Evolutionary conservation across 495 filamentous ascomycete species (phyloP), one percentile per base, ranked within the genome.

Genomic region (Annulohypoxylon stygium): DNA sequence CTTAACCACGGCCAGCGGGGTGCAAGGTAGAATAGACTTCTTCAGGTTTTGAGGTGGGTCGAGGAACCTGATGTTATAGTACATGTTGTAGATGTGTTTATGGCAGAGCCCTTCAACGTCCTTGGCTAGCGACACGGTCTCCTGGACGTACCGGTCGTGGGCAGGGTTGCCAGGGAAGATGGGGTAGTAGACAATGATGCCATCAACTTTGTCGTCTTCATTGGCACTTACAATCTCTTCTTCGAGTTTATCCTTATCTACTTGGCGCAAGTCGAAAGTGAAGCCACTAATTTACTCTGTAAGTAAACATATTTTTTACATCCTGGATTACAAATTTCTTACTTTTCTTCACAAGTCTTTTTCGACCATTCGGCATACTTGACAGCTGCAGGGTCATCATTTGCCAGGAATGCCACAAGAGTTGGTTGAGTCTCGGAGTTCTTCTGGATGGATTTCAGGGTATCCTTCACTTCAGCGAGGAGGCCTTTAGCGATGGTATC

Each of bases 351-450:
- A 79, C 93, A 97, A 2, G 96, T 98, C 86, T 97, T 97, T 78
- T 91, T 90, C n/a, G 94, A 97, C 94, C 93, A 97, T 76, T 97
- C 92, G 65, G 96, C 96, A 79, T 99, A 99, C 85, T 96, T 93
- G 67, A 90, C 84, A 37, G 95, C 96, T 16, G 93, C 93, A 43
- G 94, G 94, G 82, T 99, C 96, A 69, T 88, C 85, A 79, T 97
- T 97, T 58, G 96, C 93, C 61, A 99, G 86, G 81, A 97, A 97
- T 33, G 95, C 96, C 16, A 95, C 92, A 25, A 99, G 85, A 61
- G 92, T 87, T 50, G 96, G 95, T 75, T 88, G 86, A 60, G 83
- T 83, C 20, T 79, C 78, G 12, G 63, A 59, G 14, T 69, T 58
- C 16, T 77, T 75, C 79, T 90, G 85, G 57, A 97, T 83, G 54